Conservation (phyloP, 2,329 filamentous ascomycete species). For the Ophiostoma perfectum region DNA sequence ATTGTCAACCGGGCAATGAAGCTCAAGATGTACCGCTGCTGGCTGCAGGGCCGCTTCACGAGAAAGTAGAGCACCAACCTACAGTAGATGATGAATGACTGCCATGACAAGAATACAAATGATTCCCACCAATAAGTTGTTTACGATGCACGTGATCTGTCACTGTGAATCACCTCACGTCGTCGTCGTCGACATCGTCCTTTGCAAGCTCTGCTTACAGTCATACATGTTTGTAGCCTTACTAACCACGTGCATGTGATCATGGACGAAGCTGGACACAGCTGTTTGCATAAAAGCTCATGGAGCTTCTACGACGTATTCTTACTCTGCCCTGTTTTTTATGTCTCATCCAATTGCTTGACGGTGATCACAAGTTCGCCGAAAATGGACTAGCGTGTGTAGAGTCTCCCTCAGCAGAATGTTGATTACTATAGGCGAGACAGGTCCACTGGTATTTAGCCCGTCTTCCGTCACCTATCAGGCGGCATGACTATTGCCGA, state of each 20-base stretch:
- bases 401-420: neutral
- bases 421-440: slow-evolving; percentile 1
- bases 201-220: no score
- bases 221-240: no score
- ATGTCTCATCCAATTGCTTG: neutral
- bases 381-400: neutral
- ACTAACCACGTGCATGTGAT: no score
- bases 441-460: slow-evolving; percentile 3
- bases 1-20: slow-evolving; percentile 86
- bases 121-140: neutral
- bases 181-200: no score
- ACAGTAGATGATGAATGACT: slow-evolving; percentile 8
- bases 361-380: neutral
- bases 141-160: neutral
- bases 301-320: no score
- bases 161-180: no score
- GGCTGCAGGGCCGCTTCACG: slow-evolving; percentile 79
- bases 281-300: no score
- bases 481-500: neutral
- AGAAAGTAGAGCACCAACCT: slow-evolving; percentile 47
- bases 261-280: no score
- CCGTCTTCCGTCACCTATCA: neutral
- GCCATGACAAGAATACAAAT: slow-evolving; percentile 9
- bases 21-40: slow-evolving; percentile 98
- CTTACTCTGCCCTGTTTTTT: neutral